Base-by-base conservation (phyloP, 805 yeast species). In the Kodamaea hsintzibuensis region DNA sequence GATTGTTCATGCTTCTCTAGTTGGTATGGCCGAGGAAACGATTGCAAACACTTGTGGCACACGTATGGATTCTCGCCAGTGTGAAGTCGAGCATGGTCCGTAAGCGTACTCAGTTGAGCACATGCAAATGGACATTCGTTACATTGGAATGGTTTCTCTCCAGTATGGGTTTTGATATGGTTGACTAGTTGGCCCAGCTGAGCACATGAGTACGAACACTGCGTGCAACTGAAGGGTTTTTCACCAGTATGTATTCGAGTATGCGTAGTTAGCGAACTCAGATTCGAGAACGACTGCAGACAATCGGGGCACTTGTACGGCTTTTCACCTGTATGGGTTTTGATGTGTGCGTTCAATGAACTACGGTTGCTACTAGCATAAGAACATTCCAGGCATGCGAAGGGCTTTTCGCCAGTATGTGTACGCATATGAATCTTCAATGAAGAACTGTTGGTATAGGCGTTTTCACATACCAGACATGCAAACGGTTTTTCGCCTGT, bases 401-500 rank as follows among this genome's bases (percentile, higher is more conserved):
- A 47, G 22, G 44, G 50, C 27, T 33, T 38, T 38, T 47, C 50
- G 19, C 50, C 50, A 6, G 43, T 47, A 14, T 46, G 49, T n/a
- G 30, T 27, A 7, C 39, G 49, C 39, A 46, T 46, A 18, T 46
- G 49, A 8, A 49, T 44, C 22, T 18, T 50, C 48, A 53, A 45
- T 14, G 19, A 14, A 10, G 42, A 30, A 10, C 35, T 30, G 35
- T 30, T 30, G 35, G 35, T 30, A 12, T 30, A 30, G 4, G 35
- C 66, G 66, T 91, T 91, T 3, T 81, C 85, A 68, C 99, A 93
- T 1, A 75, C 64, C 19, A 79, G 74, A 68, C 99, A 93, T 51
- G 68, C 69, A 66, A 79, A 91, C 1, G 98, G 98, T 64, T 84
- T 88, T 62, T 91, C 98, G 2, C 97, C 97, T 0, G 93, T 84